Base-by-base conservation (phyloP, 306 rosid species). In the Astragalus membranaceus region DNA sequence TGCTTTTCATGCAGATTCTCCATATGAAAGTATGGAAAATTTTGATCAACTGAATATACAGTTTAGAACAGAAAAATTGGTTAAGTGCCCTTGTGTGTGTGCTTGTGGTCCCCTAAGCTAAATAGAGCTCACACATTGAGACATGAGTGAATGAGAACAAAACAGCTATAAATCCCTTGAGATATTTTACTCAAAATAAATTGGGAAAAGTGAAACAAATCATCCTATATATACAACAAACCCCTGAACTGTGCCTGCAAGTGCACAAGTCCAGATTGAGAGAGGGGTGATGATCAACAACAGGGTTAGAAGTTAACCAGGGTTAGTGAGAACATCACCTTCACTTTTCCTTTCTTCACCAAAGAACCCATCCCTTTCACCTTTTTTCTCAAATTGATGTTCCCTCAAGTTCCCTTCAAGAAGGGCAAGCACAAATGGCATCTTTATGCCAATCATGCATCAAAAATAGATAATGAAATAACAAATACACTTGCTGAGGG, bases 171-270 rank as follows among this genome's bases (percentile, higher is more conserved):
- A 56, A 84, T 72, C 79, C 77, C 81, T 73, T 72, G 80, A 69
- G 80, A 70, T 64, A 77, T 81, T 78, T 76, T 77, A 69, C 84
- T 78, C 68, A 35, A 53, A 70, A 74, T 82, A 72, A 83, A 81
- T 84, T 82, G 74, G 80, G 79, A 43, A 77, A 72, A 66, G 81
- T 59, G 78, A 79, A 84, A 64, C 82, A 86, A 60, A 86, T 78
- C 54, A 83, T 79, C 84, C 87, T 79, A 87, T 86, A 81, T 88
- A 41, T 83, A 87, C 87, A 85, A 79, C 79, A 73, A 70, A 46
- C 81, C 84, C 71, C 85, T 67, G 64, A 76, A 76, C 88, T 43
- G 81, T 52, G 76, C 53, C 49, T 5, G 6, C n/a, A 64, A 58
- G 64, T 54, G 84, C 81, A 79, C 79, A 11, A 78, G 56, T 72